phyloP scores from a whole-genome alignment of 768 basidiomycete genomes.

The Boletellus ananas region DNA sequence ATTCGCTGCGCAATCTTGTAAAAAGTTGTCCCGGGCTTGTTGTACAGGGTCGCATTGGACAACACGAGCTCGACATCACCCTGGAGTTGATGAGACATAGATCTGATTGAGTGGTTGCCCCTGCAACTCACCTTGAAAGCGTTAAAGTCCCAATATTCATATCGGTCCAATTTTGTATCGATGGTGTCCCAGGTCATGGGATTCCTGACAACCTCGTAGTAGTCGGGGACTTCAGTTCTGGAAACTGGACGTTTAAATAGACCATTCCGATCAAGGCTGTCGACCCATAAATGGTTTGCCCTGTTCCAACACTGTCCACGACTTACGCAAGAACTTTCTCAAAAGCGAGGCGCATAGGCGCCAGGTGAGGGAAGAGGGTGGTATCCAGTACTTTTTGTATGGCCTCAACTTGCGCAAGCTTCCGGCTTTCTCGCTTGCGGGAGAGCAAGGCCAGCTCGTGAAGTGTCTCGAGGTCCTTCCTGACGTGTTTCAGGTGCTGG shows the following conservation, averaged over 20 bases:
- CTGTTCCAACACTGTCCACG: background rate
- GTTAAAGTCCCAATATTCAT: slow-evolving; percentile 76
- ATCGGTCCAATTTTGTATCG: slow-evolving; percentile 73
- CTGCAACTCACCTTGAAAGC: slow-evolving; percentile 57
- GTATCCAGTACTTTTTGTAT: slow-evolving; percentile 62
- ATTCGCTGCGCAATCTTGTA: slow-evolving; percentile 70
- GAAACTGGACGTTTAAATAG: slow-evolving; percentile 84
- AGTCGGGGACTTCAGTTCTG: slow-evolving; percentile 78
- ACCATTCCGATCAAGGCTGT: slow-evolving; percentile 67
- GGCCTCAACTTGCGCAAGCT: slow-evolving; percentile 63
- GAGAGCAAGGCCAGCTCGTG: slow-evolving; percentile 61
- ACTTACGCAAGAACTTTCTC: slow-evolving; percentile 69
- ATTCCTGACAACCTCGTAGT: slow-evolving; percentile 77
- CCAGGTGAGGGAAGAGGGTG: slow-evolving; percentile 65
- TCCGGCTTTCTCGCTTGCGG: slow-evolving; percentile 77
- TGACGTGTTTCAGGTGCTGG: slow-evolving; percentile 57
- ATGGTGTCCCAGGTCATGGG: slow-evolving; percentile 92
- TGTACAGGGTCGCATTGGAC: slow-evolving; percentile 84
- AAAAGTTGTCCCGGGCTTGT: slow-evolving; percentile 66
- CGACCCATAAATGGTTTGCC: slow-evolving; percentile 6
- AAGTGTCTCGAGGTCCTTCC: slow-evolving; percentile 74
- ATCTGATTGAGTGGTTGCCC: background rate
- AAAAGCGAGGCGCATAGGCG: slow-evolving; percentile 57
- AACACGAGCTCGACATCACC: slow-evolving; percentile 81
- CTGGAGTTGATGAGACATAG: slow-evolving; percentile 34